These are phyloP conservation scores for Onygenales sp. DNA, from an alignment of 2,329 filamentous ascomycete genomes.

Conservation along the genomic window DNA sequence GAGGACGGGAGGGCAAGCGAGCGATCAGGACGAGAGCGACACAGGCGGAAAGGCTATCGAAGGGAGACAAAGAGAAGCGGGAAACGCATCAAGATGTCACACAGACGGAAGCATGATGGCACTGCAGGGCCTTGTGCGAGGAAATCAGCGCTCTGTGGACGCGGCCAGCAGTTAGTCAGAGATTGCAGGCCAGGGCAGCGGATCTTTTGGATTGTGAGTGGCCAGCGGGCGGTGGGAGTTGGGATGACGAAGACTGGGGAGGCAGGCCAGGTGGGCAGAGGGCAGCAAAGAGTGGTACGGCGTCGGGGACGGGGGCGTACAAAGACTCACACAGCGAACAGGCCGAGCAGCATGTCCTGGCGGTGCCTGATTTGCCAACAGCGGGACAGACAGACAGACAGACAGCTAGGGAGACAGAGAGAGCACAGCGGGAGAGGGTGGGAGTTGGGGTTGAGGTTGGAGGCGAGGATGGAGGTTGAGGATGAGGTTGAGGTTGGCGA, in stretches of 20 bases:
- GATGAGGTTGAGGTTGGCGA: not conserved
- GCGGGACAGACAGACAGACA: not conserved
- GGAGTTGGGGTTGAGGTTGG: not conserved
- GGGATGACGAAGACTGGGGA: constrained; percentile 1
- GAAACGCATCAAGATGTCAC: constrained; percentile 15
- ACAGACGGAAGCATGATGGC: constrained; percentile 16
- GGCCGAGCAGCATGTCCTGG: constrained; percentile 5
- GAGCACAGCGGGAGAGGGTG: not conserved
- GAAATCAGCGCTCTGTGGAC: not conserved
- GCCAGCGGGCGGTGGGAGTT: not conserved
- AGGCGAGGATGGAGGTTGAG: not conserved
- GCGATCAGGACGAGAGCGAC: constrained; percentile 11
- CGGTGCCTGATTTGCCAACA: not conserved
- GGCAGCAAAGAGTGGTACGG: constrained; percentile 10
- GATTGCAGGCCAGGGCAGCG: no score
- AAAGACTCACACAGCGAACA: constrained; percentile 10
- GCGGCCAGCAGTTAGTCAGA: not conserved
- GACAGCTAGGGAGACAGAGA: constrained; percentile 1
- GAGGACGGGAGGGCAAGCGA: constrained; percentile 2
- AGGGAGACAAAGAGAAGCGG: constrained; percentile 17
- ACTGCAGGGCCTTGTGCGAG: constrained; percentile 6
- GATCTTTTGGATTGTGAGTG: not conserved
- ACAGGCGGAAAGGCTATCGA: constrained; percentile 13
- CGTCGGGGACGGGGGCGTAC: constrained; percentile 11
- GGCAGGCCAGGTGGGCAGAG: constrained; percentile 1